phyloP scores from a whole-genome alignment of 352 stramenopile genomes.

The Globisporangium barbulae region DNA sequence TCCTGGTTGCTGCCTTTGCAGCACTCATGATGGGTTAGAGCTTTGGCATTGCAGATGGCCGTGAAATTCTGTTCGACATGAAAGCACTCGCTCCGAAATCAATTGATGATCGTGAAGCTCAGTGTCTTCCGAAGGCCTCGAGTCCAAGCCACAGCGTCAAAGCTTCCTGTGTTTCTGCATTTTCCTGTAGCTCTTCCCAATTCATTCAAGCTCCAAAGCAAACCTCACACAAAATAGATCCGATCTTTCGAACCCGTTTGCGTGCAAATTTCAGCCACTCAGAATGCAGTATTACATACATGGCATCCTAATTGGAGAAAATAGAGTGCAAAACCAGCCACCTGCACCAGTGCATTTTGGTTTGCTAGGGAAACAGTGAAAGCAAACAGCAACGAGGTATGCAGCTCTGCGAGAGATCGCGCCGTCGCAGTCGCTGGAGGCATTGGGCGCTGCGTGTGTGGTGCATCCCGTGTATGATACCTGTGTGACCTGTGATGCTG shows the following conservation, averaged over 20 bases:
- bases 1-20: conserved; percentile 20
- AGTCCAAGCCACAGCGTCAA: neutral
- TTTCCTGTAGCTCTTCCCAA: conserved; percentile 9
- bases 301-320: conserved; percentile 2
- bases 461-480: neutral
- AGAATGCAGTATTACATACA: neutral
- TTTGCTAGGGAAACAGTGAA: conserved; percentile 2
- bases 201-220: conserved; percentile 1
- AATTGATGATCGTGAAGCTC: neutral
- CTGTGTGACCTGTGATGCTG: neutral
- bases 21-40: conserved; percentile 23
- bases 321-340: conserved; percentile 1
- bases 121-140: neutral
- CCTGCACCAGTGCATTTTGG: conserved; percentile 17
- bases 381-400: conserved; percentile 8
- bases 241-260: neutral
- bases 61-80: neutral
- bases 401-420: conserved; percentile 1
- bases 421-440: neutral
- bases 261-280: neutral
- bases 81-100: no score
- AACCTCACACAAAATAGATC: conserved; percentile 10
- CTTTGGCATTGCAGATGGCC: neutral
- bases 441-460: neutral
- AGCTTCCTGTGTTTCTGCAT: neutral